Evolutionary conservation across 1,139 yeast genomes (phyloP).

Genomic region (Zygosaccharomyces pseudobailii): DNA sequence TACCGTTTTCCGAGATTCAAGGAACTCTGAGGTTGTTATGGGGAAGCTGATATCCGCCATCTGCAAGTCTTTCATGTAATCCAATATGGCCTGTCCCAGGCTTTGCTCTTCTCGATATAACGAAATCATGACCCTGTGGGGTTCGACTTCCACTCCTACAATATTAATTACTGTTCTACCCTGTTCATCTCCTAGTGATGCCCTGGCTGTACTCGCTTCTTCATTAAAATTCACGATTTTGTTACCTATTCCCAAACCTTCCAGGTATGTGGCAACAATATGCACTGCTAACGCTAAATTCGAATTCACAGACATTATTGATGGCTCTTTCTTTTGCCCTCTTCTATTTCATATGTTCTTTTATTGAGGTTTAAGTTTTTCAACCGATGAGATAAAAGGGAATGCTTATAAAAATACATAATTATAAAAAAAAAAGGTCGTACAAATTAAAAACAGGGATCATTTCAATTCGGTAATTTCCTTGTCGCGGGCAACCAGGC

Average conservation of each 20-base stretch:
- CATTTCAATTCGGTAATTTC: slow-evolving; percentile 41
- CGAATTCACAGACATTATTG: slow-evolving; percentile 4
- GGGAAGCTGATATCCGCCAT: neutral
- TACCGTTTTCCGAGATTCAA: neutral
- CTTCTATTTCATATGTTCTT: neutral
- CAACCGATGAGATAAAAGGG: slow-evolving; percentile 5
- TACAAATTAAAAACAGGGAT: neutral
- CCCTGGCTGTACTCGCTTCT: slow-evolving; percentile 4
- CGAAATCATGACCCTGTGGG: slow-evolving; percentile 8
- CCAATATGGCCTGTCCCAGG: slow-evolving; percentile 11
- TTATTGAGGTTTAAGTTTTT: neutral
- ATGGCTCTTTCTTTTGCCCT: neutral
- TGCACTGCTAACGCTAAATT: slow-evolving; percentile 7
- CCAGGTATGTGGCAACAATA: slow-evolving; percentile 7
- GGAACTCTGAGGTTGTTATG: neutral
- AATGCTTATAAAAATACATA: slow-evolving; percentile 5
- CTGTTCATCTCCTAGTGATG: slow-evolving; percentile 5
- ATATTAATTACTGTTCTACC: slow-evolving; percentile 5
- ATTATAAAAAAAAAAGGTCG: neutral
- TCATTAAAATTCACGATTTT: slow-evolving; percentile 3
- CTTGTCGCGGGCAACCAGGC: slow-evolving; percentile 74
- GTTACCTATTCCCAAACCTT: neutral
- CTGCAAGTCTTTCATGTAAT: slow-evolving; percentile 10
- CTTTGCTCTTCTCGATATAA: slow-evolving; percentile 5
- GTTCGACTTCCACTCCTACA: slow-evolving; percentile 7